These are phyloP conservation scores for Hymenoscyphus fraxineus DNA, from an alignment of 2,329 filamentous ascomycete genomes.

Conservation along the genomic window DNA sequence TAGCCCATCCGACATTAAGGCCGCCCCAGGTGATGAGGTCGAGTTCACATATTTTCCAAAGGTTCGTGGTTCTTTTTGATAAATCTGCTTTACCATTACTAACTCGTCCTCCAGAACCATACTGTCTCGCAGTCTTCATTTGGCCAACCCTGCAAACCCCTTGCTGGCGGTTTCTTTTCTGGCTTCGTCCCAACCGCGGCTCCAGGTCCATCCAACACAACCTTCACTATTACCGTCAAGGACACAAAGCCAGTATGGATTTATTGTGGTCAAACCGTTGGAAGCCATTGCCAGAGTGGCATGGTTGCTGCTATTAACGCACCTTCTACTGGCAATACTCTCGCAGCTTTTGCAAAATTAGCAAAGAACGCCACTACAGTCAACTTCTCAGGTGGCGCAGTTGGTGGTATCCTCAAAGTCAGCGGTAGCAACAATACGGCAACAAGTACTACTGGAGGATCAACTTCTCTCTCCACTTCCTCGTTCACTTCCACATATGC, in stretches of 20 bases:
- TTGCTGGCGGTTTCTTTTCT: constrained; percentile 38
- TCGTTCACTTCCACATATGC: constrained; percentile 10
- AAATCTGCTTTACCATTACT: not conserved
- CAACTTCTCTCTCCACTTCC: constrained; percentile 4
- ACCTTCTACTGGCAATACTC: constrained; percentile 37
- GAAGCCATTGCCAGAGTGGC: constrained; percentile 45
- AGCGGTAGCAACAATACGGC: not conserved
- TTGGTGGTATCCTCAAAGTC: constrained; percentile 35
- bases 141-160: constrained; percentile 39
- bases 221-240: constrained; percentile 40
- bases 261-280: constrained; percentile 37
- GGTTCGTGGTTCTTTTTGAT: constrained; percentile 8
- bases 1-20: constrained; percentile 44
- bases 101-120: constrained; percentile 32
- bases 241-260: constrained; percentile 42
- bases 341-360: constrained; percentile 37
- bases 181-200: constrained; percentile 38
- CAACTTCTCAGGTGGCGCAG: constrained; percentile 35
- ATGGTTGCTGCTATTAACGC: constrained; percentile 49
- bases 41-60: constrained; percentile 37
- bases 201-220: constrained; percentile 32
- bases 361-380: constrained; percentile 31
- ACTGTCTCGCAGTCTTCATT: constrained; percentile 39
- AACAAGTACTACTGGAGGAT: constrained; percentile 1
- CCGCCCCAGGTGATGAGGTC: constrained; percentile 33